Conservation (phyloP, 2,329 filamentous ascomycete species). For the Ophiostoma australiae region DNA sequence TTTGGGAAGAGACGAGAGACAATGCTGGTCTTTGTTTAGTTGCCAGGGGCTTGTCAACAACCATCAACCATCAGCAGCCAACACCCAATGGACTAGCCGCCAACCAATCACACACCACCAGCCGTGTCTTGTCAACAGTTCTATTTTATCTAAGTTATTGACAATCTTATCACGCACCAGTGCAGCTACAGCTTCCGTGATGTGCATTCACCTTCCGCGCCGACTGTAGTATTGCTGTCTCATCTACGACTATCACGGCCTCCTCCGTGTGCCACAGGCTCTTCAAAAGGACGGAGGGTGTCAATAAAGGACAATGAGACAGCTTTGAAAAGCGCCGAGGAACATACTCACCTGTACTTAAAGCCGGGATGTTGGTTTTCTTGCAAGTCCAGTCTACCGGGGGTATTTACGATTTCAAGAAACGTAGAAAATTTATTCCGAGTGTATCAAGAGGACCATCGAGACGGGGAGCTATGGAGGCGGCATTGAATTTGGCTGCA, state of each 20-base stretch:
- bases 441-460: neutral
- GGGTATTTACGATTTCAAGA: neutral
- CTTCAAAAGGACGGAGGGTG: constrained; percentile 1
- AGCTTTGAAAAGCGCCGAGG: neutral
- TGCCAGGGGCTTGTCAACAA: constrained; percentile 3
- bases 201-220: neutral
- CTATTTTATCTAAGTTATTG: neutral
- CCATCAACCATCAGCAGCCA: neutral
- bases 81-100: neutral
- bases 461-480: neutral
- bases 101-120: neutral
- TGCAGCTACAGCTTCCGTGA: neutral
- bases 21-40: neutral
- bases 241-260: neutral
- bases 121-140: neutral
- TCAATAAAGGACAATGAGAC: neutral
- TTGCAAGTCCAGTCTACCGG: neutral
- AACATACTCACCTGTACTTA: neutral
- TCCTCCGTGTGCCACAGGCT: constrained; percentile 1
- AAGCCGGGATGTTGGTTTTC: constrained; percentile 1
- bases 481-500: no score
- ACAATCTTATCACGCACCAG: neutral
- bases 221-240: neutral
- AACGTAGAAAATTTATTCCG: no score
- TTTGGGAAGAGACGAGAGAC: neutral